phyloP scores from a whole-genome alignment of 208 protist genomes.

The Leishmania braziliensis region DNA sequence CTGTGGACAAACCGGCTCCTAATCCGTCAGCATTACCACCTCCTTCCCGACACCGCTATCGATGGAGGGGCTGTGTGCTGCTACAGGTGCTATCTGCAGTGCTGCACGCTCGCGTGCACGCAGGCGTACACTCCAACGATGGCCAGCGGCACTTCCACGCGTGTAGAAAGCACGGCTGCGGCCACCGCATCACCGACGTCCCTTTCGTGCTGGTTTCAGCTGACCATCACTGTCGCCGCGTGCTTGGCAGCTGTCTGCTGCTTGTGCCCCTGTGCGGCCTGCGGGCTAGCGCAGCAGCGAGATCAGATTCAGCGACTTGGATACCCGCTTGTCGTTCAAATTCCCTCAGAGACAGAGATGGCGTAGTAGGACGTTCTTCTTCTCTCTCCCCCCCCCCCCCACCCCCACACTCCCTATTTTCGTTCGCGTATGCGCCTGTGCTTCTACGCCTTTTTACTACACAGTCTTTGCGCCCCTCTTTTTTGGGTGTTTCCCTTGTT shows the following conservation, averaged over 20 bases:
- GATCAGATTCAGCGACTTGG: constrained; percentile 44
- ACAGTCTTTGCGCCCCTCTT: no score
- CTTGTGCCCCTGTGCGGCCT: constrained; percentile 37
- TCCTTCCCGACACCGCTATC: constrained; percentile 30
- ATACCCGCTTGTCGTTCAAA: constrained; percentile 36
- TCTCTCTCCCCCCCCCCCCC: neutral
- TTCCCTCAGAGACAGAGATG: constrained; percentile 31
- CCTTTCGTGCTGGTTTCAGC: constrained; percentile 38
- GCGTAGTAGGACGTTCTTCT: constrained; percentile 8
- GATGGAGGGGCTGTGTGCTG: constrained; percentile 34
- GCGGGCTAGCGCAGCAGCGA: constrained; percentile 48
- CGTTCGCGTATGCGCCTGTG: neutral
- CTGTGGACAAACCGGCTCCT: constrained; percentile 52
- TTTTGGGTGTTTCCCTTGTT: no score
- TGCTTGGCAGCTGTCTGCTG: constrained; percentile 40
- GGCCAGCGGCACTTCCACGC: neutral
- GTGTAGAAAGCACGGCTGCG: neutral
- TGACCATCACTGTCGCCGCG: constrained; percentile 29
- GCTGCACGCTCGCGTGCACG: constrained; percentile 22
- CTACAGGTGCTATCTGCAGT: constrained; percentile 36
- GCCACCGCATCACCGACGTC: neutral
- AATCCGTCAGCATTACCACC: constrained; percentile 53
- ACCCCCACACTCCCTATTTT: neutral
- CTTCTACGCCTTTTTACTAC: neutral
- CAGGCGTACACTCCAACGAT: neutral